phyloP scores from a whole-genome alignment of 2,329 filamentous ascomycete species.

The Trichoderma brevicompactum region DNA sequence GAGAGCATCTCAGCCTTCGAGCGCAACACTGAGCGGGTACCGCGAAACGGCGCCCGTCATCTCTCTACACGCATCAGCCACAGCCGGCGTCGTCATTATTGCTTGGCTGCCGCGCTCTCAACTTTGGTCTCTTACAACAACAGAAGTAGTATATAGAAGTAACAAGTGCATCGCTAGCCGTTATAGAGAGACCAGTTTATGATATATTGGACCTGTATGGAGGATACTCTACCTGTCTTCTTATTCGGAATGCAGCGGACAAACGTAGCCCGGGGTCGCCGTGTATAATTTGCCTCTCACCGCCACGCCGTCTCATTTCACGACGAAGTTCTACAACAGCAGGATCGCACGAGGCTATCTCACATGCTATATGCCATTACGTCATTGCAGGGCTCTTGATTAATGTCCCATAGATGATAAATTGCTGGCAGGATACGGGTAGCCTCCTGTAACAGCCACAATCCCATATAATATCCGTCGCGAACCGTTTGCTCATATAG shows the following conservation, averaged over 20 bases:
- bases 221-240: neutral
- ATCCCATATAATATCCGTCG: neutral
- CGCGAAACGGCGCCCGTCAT: neutral
- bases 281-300: constrained; percentile 12
- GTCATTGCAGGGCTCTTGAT: neutral
- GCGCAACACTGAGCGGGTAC: neutral
- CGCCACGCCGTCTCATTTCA: constrained; percentile 1
- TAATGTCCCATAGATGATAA: neutral
- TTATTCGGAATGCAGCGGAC: too few species aligned
- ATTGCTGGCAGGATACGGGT: too few species aligned
- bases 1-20: neutral
- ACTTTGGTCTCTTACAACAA: neutral
- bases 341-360: neutral
- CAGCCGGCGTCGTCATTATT: constrained; percentile 23
- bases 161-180: too few species aligned
- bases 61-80: constrained; percentile 15
- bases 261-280: neutral
- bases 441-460: neutral
- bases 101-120: neutral
- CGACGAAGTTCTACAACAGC: neutral
- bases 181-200: too few species aligned
- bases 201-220: neutral
- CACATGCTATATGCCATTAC: neutral
- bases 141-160: neutral
- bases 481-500: neutral